Evolutionary conservation across 352 stramenopile genomes (phyloP).

Genomic region (Globisporangium cederbergense): DNA sequence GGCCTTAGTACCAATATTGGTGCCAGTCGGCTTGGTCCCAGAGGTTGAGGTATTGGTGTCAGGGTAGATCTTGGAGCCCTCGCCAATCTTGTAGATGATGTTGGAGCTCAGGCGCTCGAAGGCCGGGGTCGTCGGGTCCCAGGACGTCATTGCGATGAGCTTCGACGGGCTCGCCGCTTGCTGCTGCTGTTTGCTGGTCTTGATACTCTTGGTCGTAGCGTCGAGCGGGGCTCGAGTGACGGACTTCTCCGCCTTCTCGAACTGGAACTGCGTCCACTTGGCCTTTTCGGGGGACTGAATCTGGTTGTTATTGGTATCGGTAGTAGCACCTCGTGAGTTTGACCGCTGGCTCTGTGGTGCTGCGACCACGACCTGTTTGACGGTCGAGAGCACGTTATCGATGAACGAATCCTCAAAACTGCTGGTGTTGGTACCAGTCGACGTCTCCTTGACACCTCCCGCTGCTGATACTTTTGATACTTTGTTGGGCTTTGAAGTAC

Average conservation of each 20-base stretch:
- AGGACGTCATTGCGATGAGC: constrained; percentile 34
- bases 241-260: constrained; percentile 24
- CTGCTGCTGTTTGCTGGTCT: not conserved
- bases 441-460: not conserved
- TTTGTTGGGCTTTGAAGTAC: not conserved
- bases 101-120: constrained; percentile 89
- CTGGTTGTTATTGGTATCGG: constrained; percentile 25
- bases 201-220: not conserved
- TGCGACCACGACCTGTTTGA: constrained; percentile 37
- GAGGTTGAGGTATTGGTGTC: constrained; percentile 14
- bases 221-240: not conserved
- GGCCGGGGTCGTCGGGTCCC: constrained; percentile 72
- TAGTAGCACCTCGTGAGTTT: constrained; percentile 5
- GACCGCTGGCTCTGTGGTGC: not conserved
- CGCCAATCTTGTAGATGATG: constrained; percentile 76
- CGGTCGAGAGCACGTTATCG: constrained; percentile 72
- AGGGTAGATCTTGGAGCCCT: constrained; percentile 87
- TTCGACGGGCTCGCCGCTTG: constrained; percentile 20
- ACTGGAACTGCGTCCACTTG: constrained; percentile 44
- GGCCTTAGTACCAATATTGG: not conserved
- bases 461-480: not conserved
- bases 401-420: constrained; percentile 90
- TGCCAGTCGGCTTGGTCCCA: not conserved
- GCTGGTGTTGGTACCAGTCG: not conserved
- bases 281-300: constrained; percentile 26